Evolutionary conservation across 2,329 filamentous ascomycete species (phyloP), one percentile per base, ranked within the genome.

Genomic region (Neonectria magnoliae): DNA sequence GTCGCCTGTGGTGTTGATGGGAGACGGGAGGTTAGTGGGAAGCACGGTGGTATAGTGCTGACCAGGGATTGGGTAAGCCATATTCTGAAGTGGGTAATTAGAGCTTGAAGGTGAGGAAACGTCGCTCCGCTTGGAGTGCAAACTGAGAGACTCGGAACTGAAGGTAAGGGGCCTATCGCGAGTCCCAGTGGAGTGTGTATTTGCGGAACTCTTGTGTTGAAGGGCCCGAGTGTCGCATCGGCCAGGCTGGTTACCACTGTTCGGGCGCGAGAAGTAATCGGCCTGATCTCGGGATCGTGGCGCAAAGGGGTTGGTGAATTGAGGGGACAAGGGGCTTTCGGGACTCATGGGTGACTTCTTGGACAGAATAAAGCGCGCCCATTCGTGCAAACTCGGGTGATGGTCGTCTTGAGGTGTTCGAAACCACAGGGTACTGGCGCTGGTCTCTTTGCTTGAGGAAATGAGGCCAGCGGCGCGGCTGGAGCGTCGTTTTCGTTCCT

Each of bases 81-180:
- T 75, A 33, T 80, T 78, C 33, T 77, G 76, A 13, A 72, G 73
- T 11, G 81, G 79, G 48, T 81, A 80, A 66, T 82, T 83, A 38
- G 80, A 83, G 64, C 83, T 87, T 16, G 84, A 84, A 13, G 86
- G 86, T 4, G 85, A 87, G 2, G 88, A 90, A 3, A 91, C 74
- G 67, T 91, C 88, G 67, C 88, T 91, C 33, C 84, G 83, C 67
- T 86, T 86, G 4, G 88, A 91, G 18, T 87, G 84, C 53, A 91
- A 74, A 69, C 88, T 90, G 0, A 85, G 87, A 1, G 87, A 86
- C 45, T 85, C 87, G 2, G 88, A 89, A 64, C 82, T 83, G 56
- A 87, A 83, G 0, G 85, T 85, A 5, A 83, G 76, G 0, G 85
- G 83, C 1, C 83, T 80, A 18, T 88, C 85, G 38, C 81, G 78